Evolutionary conservation across 371 early-diverging fungal species (phyloP).

Genomic region (Syncephalastrum sp.): DNA sequence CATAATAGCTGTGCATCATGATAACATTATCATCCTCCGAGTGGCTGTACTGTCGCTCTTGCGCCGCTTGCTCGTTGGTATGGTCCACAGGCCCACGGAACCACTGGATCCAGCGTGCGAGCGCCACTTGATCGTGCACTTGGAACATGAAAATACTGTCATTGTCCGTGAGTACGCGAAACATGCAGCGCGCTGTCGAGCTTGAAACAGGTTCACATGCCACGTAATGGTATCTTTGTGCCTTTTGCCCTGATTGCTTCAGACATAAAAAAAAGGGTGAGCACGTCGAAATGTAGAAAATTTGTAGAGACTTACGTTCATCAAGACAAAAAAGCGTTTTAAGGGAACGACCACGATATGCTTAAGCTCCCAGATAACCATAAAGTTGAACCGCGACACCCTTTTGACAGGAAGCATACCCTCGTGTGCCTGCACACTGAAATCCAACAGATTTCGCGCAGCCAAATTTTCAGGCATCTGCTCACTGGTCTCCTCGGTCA

Average conservation of each 20-base stretch:
- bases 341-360: slow-evolving; percentile 35
- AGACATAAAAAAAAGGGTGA: background rate
- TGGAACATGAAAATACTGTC: slow-evolving; percentile 32
- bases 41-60: background rate
- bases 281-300: background rate
- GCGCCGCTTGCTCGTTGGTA: background rate
- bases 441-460: slow-evolving; percentile 30
- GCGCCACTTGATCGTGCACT: slow-evolving; percentile 32
- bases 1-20: background rate
- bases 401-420: slow-evolving; percentile 45
- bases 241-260: slow-evolving; percentile 25
- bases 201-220: slow-evolving; percentile 21
- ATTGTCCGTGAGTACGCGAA: slow-evolving; percentile 29
- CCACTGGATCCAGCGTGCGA: slow-evolving; percentile 41
- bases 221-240: slow-evolving; percentile 25
- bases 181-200: slow-evolving; percentile 22
- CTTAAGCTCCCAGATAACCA: slow-evolving; percentile 48
- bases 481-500: slow-evolving; percentile 7
- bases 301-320: slow-evolving; percentile 25
- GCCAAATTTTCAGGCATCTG: slow-evolving; percentile 18
- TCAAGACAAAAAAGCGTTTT: slow-evolving; percentile 33
- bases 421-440: slow-evolving; percentile 34
- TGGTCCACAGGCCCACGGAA: slow-evolving; percentile 23
- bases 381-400: slow-evolving; percentile 26
- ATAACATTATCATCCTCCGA: background rate